Evolutionary conservation across 2,329 filamentous ascomycete species (phyloP).

Genomic region (Rutstroemia sp.): DNA sequence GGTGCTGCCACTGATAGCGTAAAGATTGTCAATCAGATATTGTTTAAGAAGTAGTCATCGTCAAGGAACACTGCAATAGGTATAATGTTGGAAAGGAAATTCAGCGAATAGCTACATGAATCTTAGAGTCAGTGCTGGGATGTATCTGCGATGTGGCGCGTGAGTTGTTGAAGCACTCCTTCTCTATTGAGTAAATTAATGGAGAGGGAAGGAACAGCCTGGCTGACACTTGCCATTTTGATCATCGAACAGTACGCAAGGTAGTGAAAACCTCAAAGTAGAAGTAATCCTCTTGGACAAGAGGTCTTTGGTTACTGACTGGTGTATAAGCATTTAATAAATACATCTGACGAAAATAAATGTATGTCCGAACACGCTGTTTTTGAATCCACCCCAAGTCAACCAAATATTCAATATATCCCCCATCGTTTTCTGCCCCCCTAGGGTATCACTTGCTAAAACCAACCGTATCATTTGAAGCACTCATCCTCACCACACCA

Average conservation of each 20-base stretch:
- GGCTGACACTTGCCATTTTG: not conserved
- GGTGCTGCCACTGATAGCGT: not conserved
- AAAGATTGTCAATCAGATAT: slow-evolving; percentile 2
- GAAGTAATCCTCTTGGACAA: not conserved
- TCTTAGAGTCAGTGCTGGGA: not conserved
- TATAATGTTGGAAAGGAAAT: not conserved
- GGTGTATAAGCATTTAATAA: not conserved
- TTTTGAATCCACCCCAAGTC: not conserved
- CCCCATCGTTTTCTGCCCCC: too few relatives aligned
- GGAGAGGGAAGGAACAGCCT: not conserved
- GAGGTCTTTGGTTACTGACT: too few relatives aligned
- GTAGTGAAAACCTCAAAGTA: not conserved
- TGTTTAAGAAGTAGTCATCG: not conserved
- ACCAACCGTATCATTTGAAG: too few relatives aligned
- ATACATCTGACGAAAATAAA: not conserved
- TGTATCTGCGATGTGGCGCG: not conserved
- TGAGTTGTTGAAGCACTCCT: not conserved
- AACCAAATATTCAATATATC: not conserved
- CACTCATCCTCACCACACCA: not conserved
- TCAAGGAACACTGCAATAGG: not conserved
- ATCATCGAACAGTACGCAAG: not conserved
- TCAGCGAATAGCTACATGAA: not conserved
- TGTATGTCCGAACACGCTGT: not conserved
- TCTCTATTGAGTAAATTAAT: not conserved
- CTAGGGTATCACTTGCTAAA: too few relatives aligned